Evolutionary conservation across 331 rosid genomes (phyloP), one percentile per base, ranked within the genome.

Genomic region (Malus hybrid): DNA sequence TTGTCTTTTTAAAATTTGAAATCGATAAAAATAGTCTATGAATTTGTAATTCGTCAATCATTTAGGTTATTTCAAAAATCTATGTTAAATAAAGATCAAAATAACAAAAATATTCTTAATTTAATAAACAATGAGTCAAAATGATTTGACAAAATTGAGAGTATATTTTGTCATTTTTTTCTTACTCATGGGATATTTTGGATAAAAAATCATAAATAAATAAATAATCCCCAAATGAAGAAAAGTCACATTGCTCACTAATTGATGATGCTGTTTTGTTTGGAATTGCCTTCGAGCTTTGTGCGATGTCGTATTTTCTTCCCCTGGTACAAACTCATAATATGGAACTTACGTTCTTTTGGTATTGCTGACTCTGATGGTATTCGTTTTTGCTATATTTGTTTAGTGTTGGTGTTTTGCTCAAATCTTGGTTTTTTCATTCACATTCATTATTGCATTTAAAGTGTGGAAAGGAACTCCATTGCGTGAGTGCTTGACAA

Each of bases 11-110:
- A 0, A 42, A 0, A 42, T 42, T 42, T 42, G 48, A 42, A 42
- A 42, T 42, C 5, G 1, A 42, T 42, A 42, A 42, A 42, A 42
- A 4, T 42, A 0, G 5, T 10, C 5, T 0, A 0, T 42, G 0
- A 42, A 3, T 42, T 42, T 42, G 5, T n/a, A n/a, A n/a, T n/a
- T 1, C 0, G 1, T 42, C 0, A 10, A 42, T 1, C 0, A 10
- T 42, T 10, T 42, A 10, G 14, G 14, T 42, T 14, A 0, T 42
- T 42, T 10, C 0, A 10, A 42, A 42, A 42, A 10, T 10, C 0
- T 42, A 3, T 42, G 14, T 42, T 42, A 42, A 42, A 42, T 42
- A 3, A 42, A 1, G 0, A 42, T 1, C 48, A 10, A 42, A 10
- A 10, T 42, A 42, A 42, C 48, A 42, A 42, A 42, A 42, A 42